These are phyloP conservation scores for Sarcocystis neurona DNA, from an alignment of 169 alveolate species.

Conservation along the genomic window DNA sequence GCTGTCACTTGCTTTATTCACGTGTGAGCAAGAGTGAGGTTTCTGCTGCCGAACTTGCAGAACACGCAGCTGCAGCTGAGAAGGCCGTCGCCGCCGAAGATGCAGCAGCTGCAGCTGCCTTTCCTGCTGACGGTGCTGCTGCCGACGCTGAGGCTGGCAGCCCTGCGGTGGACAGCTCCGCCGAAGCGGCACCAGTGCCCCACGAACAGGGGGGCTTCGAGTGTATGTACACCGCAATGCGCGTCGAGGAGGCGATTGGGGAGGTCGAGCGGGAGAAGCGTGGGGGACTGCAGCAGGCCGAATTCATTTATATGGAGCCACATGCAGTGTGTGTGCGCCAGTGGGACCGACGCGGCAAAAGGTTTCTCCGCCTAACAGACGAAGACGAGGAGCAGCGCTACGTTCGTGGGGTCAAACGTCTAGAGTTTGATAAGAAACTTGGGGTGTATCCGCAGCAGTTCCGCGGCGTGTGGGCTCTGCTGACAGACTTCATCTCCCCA, in stretches of 20 bases:
- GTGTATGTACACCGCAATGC: slow-evolving; percentile 35
- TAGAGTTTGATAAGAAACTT: slow-evolving; percentile 12
- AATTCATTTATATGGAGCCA: not conserved
- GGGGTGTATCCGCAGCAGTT: slow-evolving; percentile 41
- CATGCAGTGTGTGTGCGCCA: slow-evolving; percentile 2
- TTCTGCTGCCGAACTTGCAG: too few species aligned
- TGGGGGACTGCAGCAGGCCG: not conserved
- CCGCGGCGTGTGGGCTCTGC: not conserved
- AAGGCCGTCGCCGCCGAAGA: too few species aligned
- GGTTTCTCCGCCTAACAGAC: not conserved
- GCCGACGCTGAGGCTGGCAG: not conserved
- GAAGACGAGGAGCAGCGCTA: slow-evolving; percentile 9
- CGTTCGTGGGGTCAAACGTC: slow-evolving; percentile 18
- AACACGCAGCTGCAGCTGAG: too few species aligned
- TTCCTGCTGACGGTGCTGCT: not conserved
- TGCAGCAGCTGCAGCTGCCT: too few species aligned
- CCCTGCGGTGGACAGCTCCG: not conserved
- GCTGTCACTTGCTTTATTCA: slow-evolving; percentile 14
- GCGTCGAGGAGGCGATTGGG: slow-evolving; percentile 26
- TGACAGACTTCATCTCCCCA: slow-evolving; percentile 10
- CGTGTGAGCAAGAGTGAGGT: too few species aligned
- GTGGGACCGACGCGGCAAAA: not conserved
- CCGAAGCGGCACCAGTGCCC: not conserved
- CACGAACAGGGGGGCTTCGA: not conserved
- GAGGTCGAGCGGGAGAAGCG: not conserved